Percentiles rank a stretch among this genome's conserved stretches.
Evolutionary conservation across 257 asterid species (phyloP).

Genomic region (Capsicum chinense): DNA sequence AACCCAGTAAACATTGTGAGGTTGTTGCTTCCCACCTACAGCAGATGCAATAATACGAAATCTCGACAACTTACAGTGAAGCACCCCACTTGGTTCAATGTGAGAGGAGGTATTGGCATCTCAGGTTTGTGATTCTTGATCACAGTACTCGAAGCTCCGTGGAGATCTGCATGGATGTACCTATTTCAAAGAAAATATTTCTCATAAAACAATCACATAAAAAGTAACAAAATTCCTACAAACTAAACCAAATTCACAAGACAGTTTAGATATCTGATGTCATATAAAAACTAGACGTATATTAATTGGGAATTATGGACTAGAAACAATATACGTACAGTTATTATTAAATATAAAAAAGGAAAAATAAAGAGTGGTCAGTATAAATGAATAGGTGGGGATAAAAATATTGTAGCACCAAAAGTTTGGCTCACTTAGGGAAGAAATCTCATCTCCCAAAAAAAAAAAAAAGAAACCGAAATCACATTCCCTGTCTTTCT

Average conservation of each 20-base stretch:
- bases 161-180: slow-evolving; percentile 97
- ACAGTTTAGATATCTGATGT: not conserved
- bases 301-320: not conserved
- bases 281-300: slow-evolving; percentile 16
- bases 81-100: slow-evolving; percentile 96
- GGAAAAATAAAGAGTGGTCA: not conserved
- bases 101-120: slow-evolving; percentile 87
- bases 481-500: not conserved
- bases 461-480: not conserved
- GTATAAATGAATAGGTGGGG: not conserved
- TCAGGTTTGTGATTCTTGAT: slow-evolving; percentile 97
- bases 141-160: slow-evolving; percentile 98
- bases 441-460: not conserved
- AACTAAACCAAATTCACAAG: slow-evolving; percentile 1
- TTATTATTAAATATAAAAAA: not conserved
- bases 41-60: slow-evolving; percentile 17
- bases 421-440: not conserved
- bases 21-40: not conserved
- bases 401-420: not conserved
- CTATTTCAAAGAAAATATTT: slow-evolving; percentile 49
- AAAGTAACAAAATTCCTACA: slow-evolving; percentile 21
- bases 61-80: slow-evolving; percentile 70
- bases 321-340: not conserved
- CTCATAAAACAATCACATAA: slow-evolving; percentile 31
- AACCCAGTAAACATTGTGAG: slow-evolving; percentile 18